phyloP scores from a whole-genome alignment of 306 rosid genomes.

The cucumber (Cucumis sativus) region Cucumber_9930_V3 NC_026659.2:25340501-25341000 shows the following conservation, averaged over 20 bases:
- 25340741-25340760: conserved; percentile 41
- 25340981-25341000: too few species aligned
- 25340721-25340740: conserved; percentile 65
- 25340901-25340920: too few species aligned
- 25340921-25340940: not conserved
- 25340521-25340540: conserved; percentile 4
- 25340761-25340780: conserved; percentile 11
- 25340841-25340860: not conserved
- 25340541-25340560: conserved; percentile 21
- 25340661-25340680: conserved; percentile 10
- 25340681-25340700: conserved; percentile 65
- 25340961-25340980: not conserved
- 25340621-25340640: not conserved
- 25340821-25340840: not conserved
- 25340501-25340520: not conserved
- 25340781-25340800: not conserved
- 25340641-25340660: conserved; percentile 20
- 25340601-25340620: conserved; percentile 8
- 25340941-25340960: not conserved
- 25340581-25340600: conserved; percentile 16
- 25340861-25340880: not conserved
- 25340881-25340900: too few species aligned
- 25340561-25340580: conserved; percentile 68
- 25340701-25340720: conserved; percentile 61
- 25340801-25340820: not conserved